Evolutionary conservation across 345 rosid species (phyloP).

Genomic region (Salix udensis): DNA sequence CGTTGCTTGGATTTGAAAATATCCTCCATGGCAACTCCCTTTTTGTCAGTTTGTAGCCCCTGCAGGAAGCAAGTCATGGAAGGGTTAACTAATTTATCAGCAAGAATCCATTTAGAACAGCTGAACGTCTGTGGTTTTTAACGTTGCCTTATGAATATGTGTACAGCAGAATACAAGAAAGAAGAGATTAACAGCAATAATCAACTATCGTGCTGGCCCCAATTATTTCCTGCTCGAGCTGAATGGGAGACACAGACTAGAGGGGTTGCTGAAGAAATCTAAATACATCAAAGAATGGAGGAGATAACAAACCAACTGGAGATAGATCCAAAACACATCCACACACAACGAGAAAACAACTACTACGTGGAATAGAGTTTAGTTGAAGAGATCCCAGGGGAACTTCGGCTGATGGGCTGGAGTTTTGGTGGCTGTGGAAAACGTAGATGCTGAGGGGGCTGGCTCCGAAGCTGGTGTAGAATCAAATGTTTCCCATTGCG

Average conservation of each 20-base stretch:
- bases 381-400: slow-evolving; percentile 90
- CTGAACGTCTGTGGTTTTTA: neutral
- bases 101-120: neutral
- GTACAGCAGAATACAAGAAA: slow-evolving; percentile 1
- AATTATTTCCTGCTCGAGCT: slow-evolving; percentile 44
- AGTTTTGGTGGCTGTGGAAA: slow-evolving; percentile 27
- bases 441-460: slow-evolving; percentile 29
- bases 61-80: slow-evolving; percentile 22
- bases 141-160: neutral
- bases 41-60: slow-evolving; percentile 36
- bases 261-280: slow-evolving; percentile 45
- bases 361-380: slow-evolving; percentile 12
- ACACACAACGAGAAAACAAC: slow-evolving; percentile 41
- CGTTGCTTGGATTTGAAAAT: slow-evolving; percentile 14
- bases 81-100: slow-evolving; percentile 5
- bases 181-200: slow-evolving; percentile 12
- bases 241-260: slow-evolving; percentile 10
- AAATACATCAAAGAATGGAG: slow-evolving; percentile 86
- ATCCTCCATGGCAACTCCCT: slow-evolving; percentile 7
- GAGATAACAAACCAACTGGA: slow-evolving; percentile 37
- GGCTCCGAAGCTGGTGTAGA: slow-evolving; percentile 36
- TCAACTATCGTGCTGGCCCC: slow-evolving; percentile 41
- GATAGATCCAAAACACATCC: slow-evolving; percentile 49
- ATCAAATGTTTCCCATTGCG: slow-evolving; percentile 96
- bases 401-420: slow-evolving; percentile 56